Percentiles rank a stretch among this genome's conserved stretches.
phyloP scores from a whole-genome alignment of 2,329 filamentous ascomycete species.

The Coniochaeta sp. region DNA sequence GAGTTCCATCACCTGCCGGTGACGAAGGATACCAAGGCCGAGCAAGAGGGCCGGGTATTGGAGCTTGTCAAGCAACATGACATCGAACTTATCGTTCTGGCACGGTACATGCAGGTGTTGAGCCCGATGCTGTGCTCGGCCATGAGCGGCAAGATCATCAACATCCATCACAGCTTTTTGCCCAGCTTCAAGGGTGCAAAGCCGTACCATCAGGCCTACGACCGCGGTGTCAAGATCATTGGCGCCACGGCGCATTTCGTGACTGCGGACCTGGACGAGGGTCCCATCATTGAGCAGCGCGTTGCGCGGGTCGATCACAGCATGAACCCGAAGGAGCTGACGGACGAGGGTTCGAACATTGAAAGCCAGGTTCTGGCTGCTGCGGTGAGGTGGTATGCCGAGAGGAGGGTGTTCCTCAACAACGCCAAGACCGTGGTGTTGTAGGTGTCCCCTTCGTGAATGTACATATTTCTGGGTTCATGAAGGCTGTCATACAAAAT shows the following conservation, averaged over 20 bases:
- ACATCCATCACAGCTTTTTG: conserved; percentile 84
- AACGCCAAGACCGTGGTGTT: conserved; percentile 77
- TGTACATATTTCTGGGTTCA: not conserved
- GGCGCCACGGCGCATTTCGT: conserved; percentile 83
- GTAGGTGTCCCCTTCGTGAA: not conserved
- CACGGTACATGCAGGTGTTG: conserved; percentile 83
- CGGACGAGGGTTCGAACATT: conserved; percentile 74
- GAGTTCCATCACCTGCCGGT: conserved; percentile 77
- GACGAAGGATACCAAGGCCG: conserved; percentile 65
- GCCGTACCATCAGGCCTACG: conserved; percentile 82
- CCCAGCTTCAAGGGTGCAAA: conserved; percentile 83
- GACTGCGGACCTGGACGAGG: conserved; percentile 77
- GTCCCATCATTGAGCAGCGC: conserved; percentile 82
- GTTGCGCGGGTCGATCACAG: conserved; percentile 70
- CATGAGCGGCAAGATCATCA: conserved; percentile 85
- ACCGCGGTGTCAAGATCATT: conserved; percentile 82
- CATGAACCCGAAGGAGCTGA: conserved; percentile 67
- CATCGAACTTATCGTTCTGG: conserved; percentile 73
- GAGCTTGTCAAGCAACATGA: conserved; percentile 60
- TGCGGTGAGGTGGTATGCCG: conserved; percentile 77
- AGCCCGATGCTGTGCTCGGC: conserved; percentile 65
- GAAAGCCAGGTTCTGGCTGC: conserved; percentile 77
- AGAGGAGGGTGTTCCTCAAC: conserved; percentile 71
- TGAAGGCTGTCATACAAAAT: not conserved
- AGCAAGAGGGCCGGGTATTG: conserved; percentile 66